Evolutionary conservation across 2,329 filamentous ascomycete species (phyloP), one percentile per base, ranked within the genome.

Genomic region (Myriosclerotinia duriaeana): DNA sequence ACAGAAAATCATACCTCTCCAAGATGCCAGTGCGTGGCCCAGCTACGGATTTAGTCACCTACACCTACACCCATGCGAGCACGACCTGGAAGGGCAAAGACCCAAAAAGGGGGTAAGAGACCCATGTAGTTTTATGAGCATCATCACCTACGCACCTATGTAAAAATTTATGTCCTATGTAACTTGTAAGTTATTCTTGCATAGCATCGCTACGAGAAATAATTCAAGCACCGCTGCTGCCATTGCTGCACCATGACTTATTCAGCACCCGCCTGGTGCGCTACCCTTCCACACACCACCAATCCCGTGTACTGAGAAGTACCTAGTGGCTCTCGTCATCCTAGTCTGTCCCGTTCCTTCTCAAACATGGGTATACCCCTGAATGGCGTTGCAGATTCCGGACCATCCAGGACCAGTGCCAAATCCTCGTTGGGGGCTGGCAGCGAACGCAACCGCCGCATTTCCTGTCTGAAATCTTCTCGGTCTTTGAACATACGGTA

Each of bases 341-440:
- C 70, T 56, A 30, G 69, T 26, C 34, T 36, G 22, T 55, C 53
- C 44, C 50, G 42, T 53, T 50, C 61, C 61, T 64, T 44, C 50
- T 66, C 68, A 66, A 64, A 44, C 65, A 70, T 64, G 66, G 64
- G 46, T 55, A 42, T 53, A 61, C 66, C 68, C 68, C 68, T 67
- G 68, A 66, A 64, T 55, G 48, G 50, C 38, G 58, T 46, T 56
- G 59, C 58, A 58, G 64, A 65, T 65, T 65, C 55, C 64, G 64
- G 64, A 53, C 64, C 38, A 52, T 42, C 52, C 46, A 60, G 53
- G 59, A 48, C 40, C 64, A 53, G 56, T 22, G 22, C 56, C 20
- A 54, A 54, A 48, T n/a, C 66, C 54, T 59, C 50, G 50, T 8
- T 58, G 48, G 68, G 62, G 68, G 64, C 64, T 66, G 53, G 64